Base-by-base conservation (phyloP, 441 rosid species). In the Eruca vesicaria region DNA sequence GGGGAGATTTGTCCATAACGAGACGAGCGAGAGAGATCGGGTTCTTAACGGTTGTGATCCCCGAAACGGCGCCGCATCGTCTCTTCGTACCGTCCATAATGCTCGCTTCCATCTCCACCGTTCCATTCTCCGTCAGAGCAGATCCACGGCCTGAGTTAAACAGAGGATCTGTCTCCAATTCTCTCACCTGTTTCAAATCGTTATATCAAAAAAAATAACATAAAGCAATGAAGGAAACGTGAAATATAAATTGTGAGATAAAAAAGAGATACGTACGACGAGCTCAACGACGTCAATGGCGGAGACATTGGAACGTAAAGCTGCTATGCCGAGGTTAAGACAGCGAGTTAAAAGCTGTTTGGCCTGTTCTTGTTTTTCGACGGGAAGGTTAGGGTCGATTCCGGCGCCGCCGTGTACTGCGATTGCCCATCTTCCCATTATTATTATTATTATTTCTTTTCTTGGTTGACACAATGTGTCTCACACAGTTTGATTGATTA, bases 401-500 rank as follows among this genome's bases (percentile, higher is more conserved):
- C 98, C 99, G 29, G 99, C 98, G 78, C 99, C 99, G 9, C 99
- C 99, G 68, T 92, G 99, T 83, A 94, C 90, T 21, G 96, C 98
- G n/a, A 94, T 94, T 48, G 99, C 99, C 97, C 99, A 90, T 11
- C 82, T 85, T 19, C 89, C 98, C 98, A 92, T 94, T 15, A 41
- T 57, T 45, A 60, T 9, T 55, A 12, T 9, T 45, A 23, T 1
- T 45, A 3, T 59, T 9, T 18, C 50, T 10, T 31, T 61, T 19
- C 20, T 61, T 31, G 23, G 31, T 61, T 31, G 55, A 61, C 1
- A 36, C 20, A 31, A 66, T 63, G 41, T 20, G 28, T 69, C 66
- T 66, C 68, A 68, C 26, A 18, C 33, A 65, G 70, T 67, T 63
- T 12, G 33, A 20, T 69, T 32, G 53, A 21, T 20, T 6, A 63